Base-by-base conservation (phyloP, 441 rosid genomes). In the Corymbia calophylla region DNA sequence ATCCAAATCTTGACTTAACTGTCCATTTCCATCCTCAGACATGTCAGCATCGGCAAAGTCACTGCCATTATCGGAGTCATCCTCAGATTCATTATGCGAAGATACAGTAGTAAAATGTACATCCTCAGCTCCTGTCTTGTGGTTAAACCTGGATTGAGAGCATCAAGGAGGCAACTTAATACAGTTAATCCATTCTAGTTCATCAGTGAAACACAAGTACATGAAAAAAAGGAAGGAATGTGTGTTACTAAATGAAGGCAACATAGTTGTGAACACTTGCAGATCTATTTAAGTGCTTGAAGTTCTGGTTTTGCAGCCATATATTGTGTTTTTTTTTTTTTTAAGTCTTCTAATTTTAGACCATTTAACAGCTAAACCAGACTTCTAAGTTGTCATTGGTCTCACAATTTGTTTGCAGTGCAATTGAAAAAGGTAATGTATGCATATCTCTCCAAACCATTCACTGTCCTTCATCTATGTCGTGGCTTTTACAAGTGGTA, bases 121-220 rank as follows among this genome's bases (percentile, higher is more conserved):
- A 89, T 97, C 99, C 91, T 97, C 99, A 10, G 95, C 97, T 51
- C 97, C 98, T 47, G 98, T 96, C 93, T 96, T 97, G 95, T 97
- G 99, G 91, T 97, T 97, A 91, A 97, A 97, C 87, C 99, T 97
- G 93, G 82, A 93, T 54, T 53, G 49, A 58, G 88, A 25, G 44
- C 68, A 54, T 54, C 4, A 27, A 32, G 68, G 27, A 17, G 19
- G 60, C 68, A 55, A 54, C 66, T 35, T 35, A 10, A 86, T 54
- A 87, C n/a, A 55, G 73, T 29, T 77, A 44, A 87, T 29, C 77
- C 23, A 91, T 56, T 35, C 51, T 32, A 77, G 51, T 44, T 77
- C 84, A 77, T 23, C 51, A 77, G 51, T 23, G 51, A 77, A 77
- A 77, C 18, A 23, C 4, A 9, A 6, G n/a, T 39, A 77, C 5